Base-by-base conservation (phyloP, 768 basidiomycete genomes). In the Kwoniella sp. region DNA sequence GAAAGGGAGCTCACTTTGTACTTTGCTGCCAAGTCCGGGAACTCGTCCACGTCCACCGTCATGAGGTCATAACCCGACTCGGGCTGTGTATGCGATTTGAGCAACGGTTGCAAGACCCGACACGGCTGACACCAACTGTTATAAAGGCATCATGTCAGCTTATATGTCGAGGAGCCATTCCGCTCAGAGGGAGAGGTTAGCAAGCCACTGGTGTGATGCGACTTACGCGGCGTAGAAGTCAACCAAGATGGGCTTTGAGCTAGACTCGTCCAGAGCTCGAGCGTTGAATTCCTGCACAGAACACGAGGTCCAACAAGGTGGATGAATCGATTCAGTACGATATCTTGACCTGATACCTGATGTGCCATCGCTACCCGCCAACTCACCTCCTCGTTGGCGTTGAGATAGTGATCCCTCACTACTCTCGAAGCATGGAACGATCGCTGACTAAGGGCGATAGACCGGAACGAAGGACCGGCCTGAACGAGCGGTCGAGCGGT, bases 211-310 rank as follows among this genome's bases (percentile, higher is more conserved):
- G 23, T n/a, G n/a, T n/a, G n/a, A n/a, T n/a, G n/a, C n/a, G 20
- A 66, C 74, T 61, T 47, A 73, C 70, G 63, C 61, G 13, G 77
- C 77, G 62, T 70, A 79, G 65, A 79, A 79, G 62, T 79, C 77
- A 9, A 79, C 77, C n/a, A 79, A 71, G 22, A 75, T 65, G 13
- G 74, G 74, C 37, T 71, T 73, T 1, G 70, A 30, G 25, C n/a
- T 50, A 9, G 63, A 34, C 15, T 59, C 60, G 45, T 76, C 72
- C 7, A 72, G 34, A 26, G 63, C 74, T 50, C 74, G 66, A 30
- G 63, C 66, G 45, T 66, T 65, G 67, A 76, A 76, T 23, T 53
- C 69, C 74, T 76, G 38, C 20, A 30, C 50, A 41, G 41, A 28
- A 47, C 31, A 50, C 17, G 9, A 17, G 47, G 11, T 60, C 25